Evolutionary conservation across 495 filamentous ascomycete species (phyloP).

Genomic region (Evansstolkia leycettana): DNA sequence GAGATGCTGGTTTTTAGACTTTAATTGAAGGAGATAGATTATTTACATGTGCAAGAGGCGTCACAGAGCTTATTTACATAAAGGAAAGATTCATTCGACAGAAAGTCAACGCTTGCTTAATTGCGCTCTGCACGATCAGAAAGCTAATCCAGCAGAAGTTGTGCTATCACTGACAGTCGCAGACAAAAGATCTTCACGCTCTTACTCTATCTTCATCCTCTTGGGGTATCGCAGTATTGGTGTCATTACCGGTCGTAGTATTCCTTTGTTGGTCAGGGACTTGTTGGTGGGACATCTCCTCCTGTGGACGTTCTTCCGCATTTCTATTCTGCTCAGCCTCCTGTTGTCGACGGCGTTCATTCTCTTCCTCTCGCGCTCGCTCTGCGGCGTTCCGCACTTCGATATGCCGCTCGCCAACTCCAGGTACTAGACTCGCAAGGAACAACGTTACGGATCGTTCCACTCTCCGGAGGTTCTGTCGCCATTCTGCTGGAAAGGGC

Average conservation of each 20-base stretch:
- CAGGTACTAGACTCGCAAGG: constrained; percentile 72
- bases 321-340: not conserved
- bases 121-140: too few relatives aligned
- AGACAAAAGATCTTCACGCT: too few relatives aligned
- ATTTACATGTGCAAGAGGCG: too few relatives aligned
- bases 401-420: constrained; percentile 75
- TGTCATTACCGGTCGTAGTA: not conserved
- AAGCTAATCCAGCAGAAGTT: too few relatives aligned
- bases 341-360: constrained; percentile 7
- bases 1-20: too few relatives aligned
- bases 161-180: too few relatives aligned
- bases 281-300: constrained; percentile 5
- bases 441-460: constrained; percentile 76
- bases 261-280: not conserved
- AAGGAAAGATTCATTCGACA: too few relatives aligned
- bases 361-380: constrained; percentile 28
- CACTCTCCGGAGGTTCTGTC: constrained; percentile 43
- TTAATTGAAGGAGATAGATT: too few relatives aligned
- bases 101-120: too few relatives aligned
- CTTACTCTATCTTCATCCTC: not conserved
- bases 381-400: constrained; percentile 53
- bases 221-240: constrained; percentile 5
- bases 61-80: too few relatives aligned
- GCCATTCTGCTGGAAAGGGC: constrained; percentile 5
- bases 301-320: constrained; percentile 1